Base-by-base conservation (phyloP, 371 early-diverging fungal genomes). In the Mortierella polycephala region DNA sequence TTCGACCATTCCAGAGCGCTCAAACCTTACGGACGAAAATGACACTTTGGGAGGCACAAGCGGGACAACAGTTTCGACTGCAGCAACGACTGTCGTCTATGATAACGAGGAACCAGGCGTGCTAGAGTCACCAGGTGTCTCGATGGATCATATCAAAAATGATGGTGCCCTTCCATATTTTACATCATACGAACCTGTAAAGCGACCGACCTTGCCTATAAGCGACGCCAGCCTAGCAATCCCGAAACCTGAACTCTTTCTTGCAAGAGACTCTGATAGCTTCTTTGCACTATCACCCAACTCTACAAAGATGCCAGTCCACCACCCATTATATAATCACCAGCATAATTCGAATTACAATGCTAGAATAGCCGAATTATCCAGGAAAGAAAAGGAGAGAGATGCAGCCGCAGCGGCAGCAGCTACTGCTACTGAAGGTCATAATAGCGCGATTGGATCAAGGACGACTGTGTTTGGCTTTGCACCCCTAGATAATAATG, bases 121-220 rank as follows among this genome's bases (percentile, higher is more conserved):
- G 3, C 18, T 51, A 10, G 51, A 51, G 51, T 9, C 10, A 18
- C 20, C 44, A n/a, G 58, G 57, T 50, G 42, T 49, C 7, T 14
- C 46, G 9, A 47, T 23, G 50, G 52, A 39, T 2, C 53, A 37
- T 7, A 1, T 9, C 39, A 20, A 0, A 16, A n/a, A 56, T 9
- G 57, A 64, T 20, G 54, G 60, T 8, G 51, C 62, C 16, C 75
- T 69, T 37, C 69, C 69, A 11, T 74, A 74, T 52, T 74, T 64
- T 64, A 51, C 66, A 0, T 54, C 52, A 7, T 50, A 57, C 40
- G 61, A 58, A 39, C 42, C 65, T 18, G 52, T 23, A 46, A 42
- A 42, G 12, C 21, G 30, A 12, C 46, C 53, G 14, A 14, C 11
- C 10, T 44, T 40, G 21, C 18, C 62, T 20, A 37, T 30, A 10